phyloP scores from a whole-genome alignment of 176 grass and related monocot species.

The Carex myosuroides region DNA sequence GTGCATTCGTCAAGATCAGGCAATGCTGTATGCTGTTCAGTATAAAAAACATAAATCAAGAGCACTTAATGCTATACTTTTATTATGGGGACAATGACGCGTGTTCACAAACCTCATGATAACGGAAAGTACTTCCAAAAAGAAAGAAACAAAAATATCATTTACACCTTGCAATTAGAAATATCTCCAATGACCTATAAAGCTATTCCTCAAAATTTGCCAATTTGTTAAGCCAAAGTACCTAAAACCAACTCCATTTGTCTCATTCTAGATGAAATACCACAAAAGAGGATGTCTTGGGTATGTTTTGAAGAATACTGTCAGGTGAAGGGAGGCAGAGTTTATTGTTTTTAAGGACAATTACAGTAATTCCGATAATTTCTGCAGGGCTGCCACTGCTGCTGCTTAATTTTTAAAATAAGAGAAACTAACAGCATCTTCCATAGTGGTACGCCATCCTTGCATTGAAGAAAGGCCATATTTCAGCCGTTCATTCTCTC shows the following conservation, averaged over 20 bases:
- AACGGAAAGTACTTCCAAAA: neutral
- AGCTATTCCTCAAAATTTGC: neutral
- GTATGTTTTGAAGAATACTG: neutral
- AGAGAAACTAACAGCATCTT: conserved; percentile 76
- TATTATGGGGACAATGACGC: conserved; percentile 1
- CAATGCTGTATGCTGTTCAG: conserved; percentile 61
- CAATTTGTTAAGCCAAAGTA: neutral
- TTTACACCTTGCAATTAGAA: neutral
- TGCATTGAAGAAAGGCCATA: conserved; percentile 94
- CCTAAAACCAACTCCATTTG: neutral
- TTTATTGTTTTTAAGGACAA: conserved; percentile 13
- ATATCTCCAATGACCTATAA: conserved; percentile 13
- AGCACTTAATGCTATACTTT: conserved; percentile 18
- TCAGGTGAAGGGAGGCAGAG: neutral
- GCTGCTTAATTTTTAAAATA: conserved; percentile 6
- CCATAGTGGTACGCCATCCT: conserved; percentile 95
- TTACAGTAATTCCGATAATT: neutral
- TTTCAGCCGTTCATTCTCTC: conserved; percentile 53
- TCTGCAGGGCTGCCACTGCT: neutral
- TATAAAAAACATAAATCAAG: conserved; percentile 1
- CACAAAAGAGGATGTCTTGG: neutral
- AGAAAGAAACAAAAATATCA: neutral
- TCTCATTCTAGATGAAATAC: neutral
- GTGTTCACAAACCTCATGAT: conserved; percentile 4
- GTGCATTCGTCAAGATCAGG: conserved; percentile 67